Evolutionary conservation across 306 rosid species (phyloP), one percentile per base, ranked within the genome.

Genomic region (Begonia peltatifolia): DNA sequence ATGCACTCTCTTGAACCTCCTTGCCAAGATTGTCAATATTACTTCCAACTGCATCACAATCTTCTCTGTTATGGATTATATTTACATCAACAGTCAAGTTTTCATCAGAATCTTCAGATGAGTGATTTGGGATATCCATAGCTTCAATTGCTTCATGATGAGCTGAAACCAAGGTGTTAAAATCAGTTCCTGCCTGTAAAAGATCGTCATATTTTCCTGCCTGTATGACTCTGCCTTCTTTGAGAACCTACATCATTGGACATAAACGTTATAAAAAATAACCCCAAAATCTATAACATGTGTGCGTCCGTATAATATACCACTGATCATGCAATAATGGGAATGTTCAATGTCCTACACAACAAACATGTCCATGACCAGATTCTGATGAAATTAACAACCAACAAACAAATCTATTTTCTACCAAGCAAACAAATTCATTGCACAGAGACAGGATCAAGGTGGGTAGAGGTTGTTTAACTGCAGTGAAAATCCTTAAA

Each of bases 141-240:
- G 99, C 96, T 68, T 92, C 99, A 62, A 92, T 92, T 64, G 99
- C 99, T 58, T 92, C 96, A 63, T 86, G 93, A 74, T 92, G 96
- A 71, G 99, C 99, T 54, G 84, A 75, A 60, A 92, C 96, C 68
- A 92, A 79, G 41, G 96, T 67, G 23, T 63, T 83, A 56, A 92
- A 92, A 82, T 92, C 99, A 41, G 99, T 86, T 64, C 99, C 99
- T 53, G 96, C 96, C 69, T 83, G 88, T 68, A 92, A 76, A 55
- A 92, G 99, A 60, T 86, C 87, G 53, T 92, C 99, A 67, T 86
- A 92, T 71, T 83, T 83, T 74, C 99, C 99, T 6, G 96, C 88
- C 58, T 92, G 96, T 63, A 81, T 92, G 65, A 92, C 79, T 56
- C 36, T 57, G 61, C 99, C 99, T 68, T 84, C 93, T 74, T 66